Percentiles rank a stretch among this genome's conserved stretches.
Conservation (phyloP, 2,329 filamentous ascomycete genomes). For the Hyphodiscus sp. region DNA sequence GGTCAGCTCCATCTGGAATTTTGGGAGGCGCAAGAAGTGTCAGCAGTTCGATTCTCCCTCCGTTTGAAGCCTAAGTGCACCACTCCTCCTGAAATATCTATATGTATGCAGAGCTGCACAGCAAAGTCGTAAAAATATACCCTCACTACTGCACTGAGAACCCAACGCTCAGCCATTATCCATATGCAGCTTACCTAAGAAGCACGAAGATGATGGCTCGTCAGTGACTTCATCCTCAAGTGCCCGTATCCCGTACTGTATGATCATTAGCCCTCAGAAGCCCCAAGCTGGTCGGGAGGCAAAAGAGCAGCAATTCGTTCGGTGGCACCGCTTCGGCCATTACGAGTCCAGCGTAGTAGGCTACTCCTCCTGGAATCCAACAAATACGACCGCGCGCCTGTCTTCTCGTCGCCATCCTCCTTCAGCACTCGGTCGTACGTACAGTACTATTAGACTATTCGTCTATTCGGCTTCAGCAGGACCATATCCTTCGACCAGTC, state of each 20-base stretch:
- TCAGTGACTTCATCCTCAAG: background rate
- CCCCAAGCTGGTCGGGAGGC: background rate
- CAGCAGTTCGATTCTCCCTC: background rate
- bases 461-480: background rate
- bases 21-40: background rate
- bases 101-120: background rate
- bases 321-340: background rate
- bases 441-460: no score
- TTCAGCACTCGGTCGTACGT: no score
- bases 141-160: background rate
- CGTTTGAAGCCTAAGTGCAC: background rate
- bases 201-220: background rate
- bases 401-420: no score
- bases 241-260: no score
- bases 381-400: no score
- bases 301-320: background rate
- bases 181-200: background rate
- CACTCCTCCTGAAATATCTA: background rate
- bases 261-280: background rate
- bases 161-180: background rate
- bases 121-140: background rate
- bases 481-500: background rate
- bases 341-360: background rate
- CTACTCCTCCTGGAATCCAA: background rate
- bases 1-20: background rate